These are phyloP conservation scores for Tylopilus rubrobrunneus DNA, from an alignment of 768 basidiomycete species.

Conservation along the genomic window DNA sequence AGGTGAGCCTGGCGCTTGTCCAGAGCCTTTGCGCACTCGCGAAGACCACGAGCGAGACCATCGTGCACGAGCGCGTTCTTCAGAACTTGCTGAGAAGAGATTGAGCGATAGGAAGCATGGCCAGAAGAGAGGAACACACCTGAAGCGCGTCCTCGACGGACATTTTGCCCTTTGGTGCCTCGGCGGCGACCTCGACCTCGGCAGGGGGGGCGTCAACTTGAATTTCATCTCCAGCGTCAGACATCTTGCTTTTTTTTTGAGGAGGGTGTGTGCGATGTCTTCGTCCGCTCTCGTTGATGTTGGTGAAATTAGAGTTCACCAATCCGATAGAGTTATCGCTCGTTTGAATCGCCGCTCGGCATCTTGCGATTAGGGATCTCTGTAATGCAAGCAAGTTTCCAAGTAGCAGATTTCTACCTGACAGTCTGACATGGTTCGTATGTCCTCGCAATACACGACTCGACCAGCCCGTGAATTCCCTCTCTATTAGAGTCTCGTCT, in stretches of 20 bases:
- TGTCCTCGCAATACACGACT: constrained; percentile 2
- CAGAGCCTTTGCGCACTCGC: constrained; percentile 95
- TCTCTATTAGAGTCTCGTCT: constrained; percentile 59
- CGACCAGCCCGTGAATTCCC: constrained; percentile 20
- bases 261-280: constrained; percentile 58
- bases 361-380: constrained; percentile 30
- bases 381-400: not conserved
- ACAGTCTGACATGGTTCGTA: constrained; percentile 26
- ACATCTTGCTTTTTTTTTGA: no score
- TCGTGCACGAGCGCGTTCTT: constrained; percentile 99
- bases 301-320: constrained; percentile 52
- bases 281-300: constrained; percentile 96
- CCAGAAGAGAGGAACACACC: constrained; percentile 37
- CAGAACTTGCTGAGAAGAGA: constrained; percentile 78
- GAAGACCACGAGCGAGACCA: constrained; percentile 95
- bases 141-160: constrained; percentile 93
- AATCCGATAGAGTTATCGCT: constrained; percentile 23
- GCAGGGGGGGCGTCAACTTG: constrained; percentile 60
- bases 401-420: not conserved
- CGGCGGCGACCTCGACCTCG: constrained; percentile 78
- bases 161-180: constrained; percentile 93
- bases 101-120: not conserved
- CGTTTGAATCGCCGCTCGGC: constrained; percentile 56
- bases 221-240: constrained; percentile 97
- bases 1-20: constrained; percentile 99